Evolutionary conservation across 768 basidiomycete species (phyloP), one percentile per base, ranked within the genome.

Genomic region (Panellus pusillus): DNA sequence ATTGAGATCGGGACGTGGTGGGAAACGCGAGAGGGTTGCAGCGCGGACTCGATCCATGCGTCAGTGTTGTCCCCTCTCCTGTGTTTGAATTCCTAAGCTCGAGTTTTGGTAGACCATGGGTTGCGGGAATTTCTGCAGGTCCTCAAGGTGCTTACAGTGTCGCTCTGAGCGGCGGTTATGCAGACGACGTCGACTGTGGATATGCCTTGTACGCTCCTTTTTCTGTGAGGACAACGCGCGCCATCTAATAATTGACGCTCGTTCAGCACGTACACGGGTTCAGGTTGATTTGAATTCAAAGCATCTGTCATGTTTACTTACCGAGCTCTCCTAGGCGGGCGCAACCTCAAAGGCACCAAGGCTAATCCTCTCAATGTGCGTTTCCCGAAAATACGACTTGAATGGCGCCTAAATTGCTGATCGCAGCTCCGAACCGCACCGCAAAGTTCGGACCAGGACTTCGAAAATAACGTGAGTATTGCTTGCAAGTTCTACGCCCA

Each of bases 161-260:
- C 13, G 93, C 89, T 2, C 79, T 96, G 3, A 93, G 90, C 37
- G 94, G 94, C 11, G 93, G 91, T 2, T 93, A 93, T 52, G 87
- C 89, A 29, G 91, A 93, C 50, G 91, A 93, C 60, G 79, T 93
- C 15, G 91, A 93, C 57, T 66, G 83, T 14, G 91, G 91, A 49
- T 86, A 91, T 57, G 87, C 79, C 12, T 93, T 93, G 90, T 91
- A 63, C 70, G 89, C 82, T 28, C 8, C 4, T 9, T 37, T 41
- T 8, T 11, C 19, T 32, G 37, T 43, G 29, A n/a, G n/a, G n/a
- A 20, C 40, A 28, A 19, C 19, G 12, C 20, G 24, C 20, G 3
- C 14, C 32, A 29, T 44, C 32, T 6, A 14, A 17, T 50, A 43
- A 20, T 41, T 45, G 11, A 62, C 9, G 24, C 12, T 18, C 50